Conservation (phyloP, 2,329 filamentous ascomycete genomes). For the Ophiostoma fasciatum region DNA sequence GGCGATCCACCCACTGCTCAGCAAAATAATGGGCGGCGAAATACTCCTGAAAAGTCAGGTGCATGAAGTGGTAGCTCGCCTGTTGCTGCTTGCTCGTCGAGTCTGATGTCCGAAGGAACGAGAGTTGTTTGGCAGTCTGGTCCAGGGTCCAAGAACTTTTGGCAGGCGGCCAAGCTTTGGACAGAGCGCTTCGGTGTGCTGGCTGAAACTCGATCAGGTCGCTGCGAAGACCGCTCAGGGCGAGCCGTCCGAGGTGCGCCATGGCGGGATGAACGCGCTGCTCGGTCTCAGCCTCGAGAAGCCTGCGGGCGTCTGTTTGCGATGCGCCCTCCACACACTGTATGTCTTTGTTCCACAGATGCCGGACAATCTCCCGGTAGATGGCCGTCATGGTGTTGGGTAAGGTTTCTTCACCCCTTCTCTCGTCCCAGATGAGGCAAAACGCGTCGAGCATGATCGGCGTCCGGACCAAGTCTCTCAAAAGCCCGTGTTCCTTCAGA, state of each 20-base stretch:
- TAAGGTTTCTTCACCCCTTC: constrained; percentile 3
- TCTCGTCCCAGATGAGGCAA: constrained; percentile 22
- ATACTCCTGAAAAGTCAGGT: constrained; percentile 28
- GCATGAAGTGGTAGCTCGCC: constrained; percentile 24
- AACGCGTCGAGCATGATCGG: constrained; percentile 30
- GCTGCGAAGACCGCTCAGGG: constrained; percentile 21
- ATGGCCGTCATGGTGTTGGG: constrained; percentile 23
- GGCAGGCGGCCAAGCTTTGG: constrained; percentile 9
- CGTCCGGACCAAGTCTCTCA: constrained; percentile 25
- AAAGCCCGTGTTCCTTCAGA: constrained; percentile 17
- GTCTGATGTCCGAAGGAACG: constrained; percentile 23
- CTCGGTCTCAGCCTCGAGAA: constrained; percentile 9
- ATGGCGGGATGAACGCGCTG: constrained; percentile 11
- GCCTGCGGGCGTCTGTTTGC: constrained; percentile 12
- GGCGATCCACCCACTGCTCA: constrained; percentile 15
- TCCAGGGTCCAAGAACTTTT: constrained; percentile 9
- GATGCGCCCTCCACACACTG: constrained; percentile 14
- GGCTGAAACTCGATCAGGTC: constrained; percentile 20
- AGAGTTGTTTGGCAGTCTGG: too few species aligned
- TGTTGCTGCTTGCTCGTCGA: constrained; percentile 7
- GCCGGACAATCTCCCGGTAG: constrained; percentile 19
- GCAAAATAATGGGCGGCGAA: constrained; percentile 26
- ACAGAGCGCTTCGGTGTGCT: constrained; percentile 13
- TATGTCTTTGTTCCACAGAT: constrained; percentile 23
- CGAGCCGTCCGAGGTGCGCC: constrained; percentile 18